These are phyloP conservation scores for Exophiala calicioides DNA, from an alignment of 2,329 filamentous ascomycete genomes.

Conservation along the genomic window DNA sequence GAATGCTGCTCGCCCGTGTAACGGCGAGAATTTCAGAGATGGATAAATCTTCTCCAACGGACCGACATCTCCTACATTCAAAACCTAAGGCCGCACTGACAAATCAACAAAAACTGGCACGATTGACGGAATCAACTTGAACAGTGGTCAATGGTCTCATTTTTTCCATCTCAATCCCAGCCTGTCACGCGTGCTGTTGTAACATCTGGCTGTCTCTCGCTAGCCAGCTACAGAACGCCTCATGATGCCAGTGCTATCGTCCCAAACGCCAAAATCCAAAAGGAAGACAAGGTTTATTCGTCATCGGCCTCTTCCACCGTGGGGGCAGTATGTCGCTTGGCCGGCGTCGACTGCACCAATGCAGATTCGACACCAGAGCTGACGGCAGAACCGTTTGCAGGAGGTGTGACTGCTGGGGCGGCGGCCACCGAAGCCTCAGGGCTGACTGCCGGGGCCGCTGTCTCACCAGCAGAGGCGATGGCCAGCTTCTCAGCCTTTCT, in stretches of 20 bases:
- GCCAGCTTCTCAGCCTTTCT: conserved; percentile 31
- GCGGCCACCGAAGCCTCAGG: no score
- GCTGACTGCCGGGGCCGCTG: conserved; percentile 20
- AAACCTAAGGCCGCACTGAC: conserved; percentile 18
- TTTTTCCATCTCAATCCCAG: not conserved
- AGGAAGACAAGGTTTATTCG: conserved; percentile 21
- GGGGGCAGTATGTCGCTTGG: conserved; percentile 30
- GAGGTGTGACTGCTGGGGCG: conserved; percentile 10
- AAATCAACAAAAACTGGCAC: conserved; percentile 37
- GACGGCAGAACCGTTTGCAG: conserved; percentile 21
- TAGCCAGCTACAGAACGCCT: conserved; percentile 6
- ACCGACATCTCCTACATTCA: not conserved
- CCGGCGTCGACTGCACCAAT: conserved; percentile 33
- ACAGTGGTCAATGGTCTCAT: not conserved
- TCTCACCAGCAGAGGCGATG: conserved; percentile 9
- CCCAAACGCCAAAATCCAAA: not conserved
- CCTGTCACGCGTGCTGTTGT: conserved; percentile 7
- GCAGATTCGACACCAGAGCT: conserved; percentile 38
- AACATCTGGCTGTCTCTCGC: not conserved
- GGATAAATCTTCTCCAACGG: conserved; percentile 8
- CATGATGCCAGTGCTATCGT: conserved; percentile 3
- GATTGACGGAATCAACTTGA: conserved; percentile 43
- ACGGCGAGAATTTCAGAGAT: conserved; percentile 40
- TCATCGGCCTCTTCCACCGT: conserved; percentile 33
- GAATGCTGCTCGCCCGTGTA: conserved; percentile 48